Percentiles rank a stretch among this genome's conserved stretches.
Conservation (phyloP, 768 basidiomycete species). For the Phylloporus sp. region DNA sequence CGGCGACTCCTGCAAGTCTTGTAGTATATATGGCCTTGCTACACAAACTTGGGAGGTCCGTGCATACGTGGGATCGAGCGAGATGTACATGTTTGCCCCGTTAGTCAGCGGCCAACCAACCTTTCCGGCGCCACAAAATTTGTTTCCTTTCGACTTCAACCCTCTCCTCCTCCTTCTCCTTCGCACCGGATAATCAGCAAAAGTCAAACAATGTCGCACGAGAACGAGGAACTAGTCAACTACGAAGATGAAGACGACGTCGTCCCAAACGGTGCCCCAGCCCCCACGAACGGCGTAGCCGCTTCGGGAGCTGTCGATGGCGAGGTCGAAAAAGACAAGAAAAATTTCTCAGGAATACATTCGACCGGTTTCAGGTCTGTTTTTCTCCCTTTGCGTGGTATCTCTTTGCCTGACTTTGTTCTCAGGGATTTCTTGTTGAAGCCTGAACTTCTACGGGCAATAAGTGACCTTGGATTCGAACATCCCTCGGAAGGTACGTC, state of each 20-base stretch:
- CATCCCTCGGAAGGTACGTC: constrained; percentile 94
- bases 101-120: constrained; percentile 25
- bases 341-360: constrained; percentile 99
- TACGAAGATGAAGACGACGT: constrained; percentile 90
- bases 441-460: constrained; percentile 93
- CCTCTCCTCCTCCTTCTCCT: too few species aligned
- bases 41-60: constrained; percentile 23
- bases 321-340: constrained; percentile 77
- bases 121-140: constrained; percentile 22
- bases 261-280: constrained; percentile 52
- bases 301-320: constrained; percentile 43
- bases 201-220: constrained; percentile 59
- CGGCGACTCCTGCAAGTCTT: not conserved
- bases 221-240: constrained; percentile 90
- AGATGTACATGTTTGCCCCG: not conserved
- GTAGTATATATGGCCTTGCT: too few species aligned
- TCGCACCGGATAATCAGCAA: constrained; percentile 23
- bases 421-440: constrained; percentile 94
- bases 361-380: constrained; percentile 97
- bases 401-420: constrained; percentile 8
- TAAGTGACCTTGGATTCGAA: constrained; percentile 99
- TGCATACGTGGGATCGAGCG: constrained; percentile 24
- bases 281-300: constrained; percentile 46
- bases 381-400: constrained; percentile 4
- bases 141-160: constrained; percentile 16